Base-by-base conservation (phyloP, 805 yeast genomes). In the Saturnispora saitoi region DNA sequence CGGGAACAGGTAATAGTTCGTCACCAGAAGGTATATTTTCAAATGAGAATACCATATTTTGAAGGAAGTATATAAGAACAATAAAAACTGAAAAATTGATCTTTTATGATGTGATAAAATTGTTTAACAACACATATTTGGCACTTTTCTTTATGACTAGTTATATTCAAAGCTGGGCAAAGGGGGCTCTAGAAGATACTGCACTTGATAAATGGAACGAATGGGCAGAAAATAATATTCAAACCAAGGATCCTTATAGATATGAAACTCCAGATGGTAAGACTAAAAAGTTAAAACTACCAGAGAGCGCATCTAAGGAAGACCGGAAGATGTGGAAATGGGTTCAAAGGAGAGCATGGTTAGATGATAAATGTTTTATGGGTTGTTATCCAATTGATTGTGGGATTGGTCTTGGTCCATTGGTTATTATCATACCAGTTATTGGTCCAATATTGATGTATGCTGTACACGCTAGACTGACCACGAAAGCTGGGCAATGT, bases 371-470 rank as follows among this genome's bases (percentile, higher is more conserved):
- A 55, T 86, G 95, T 61, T 77, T 87, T 58, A 71, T 85, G 62
- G 95, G 95, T 0, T 81, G 90, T 53, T 81, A 80, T 42, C 81
- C 85, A 11, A 71, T 77, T 54, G 89, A 80, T 65, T 74, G 87
- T 54, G 91, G 93, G 1, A 56, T 85, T 17, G 96, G 96, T 0
- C 64, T 83, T 58, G 91, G 84, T 1, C 93, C 96, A 1, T 45
- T 89, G 12, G 72, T 82, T 36, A 66, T 87, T 8, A 40, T 54
- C 3, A 48, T 91, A 9, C 98, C 98, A 0, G 83, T 77, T 0
- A 64, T 91, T n/a, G 98, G 98, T 0, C 95, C 97, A 1, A 54
- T 80, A 3, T 58, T 81, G 48, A 86, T 88, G 89, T 91, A 83
- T 63, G 80, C 76, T 2, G 73, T 88, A 34, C 96, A 90, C 62